These are phyloP conservation scores for Plantago major DNA, from an alignment of 257 asterid genomes.

Conservation along the genomic window DNA sequence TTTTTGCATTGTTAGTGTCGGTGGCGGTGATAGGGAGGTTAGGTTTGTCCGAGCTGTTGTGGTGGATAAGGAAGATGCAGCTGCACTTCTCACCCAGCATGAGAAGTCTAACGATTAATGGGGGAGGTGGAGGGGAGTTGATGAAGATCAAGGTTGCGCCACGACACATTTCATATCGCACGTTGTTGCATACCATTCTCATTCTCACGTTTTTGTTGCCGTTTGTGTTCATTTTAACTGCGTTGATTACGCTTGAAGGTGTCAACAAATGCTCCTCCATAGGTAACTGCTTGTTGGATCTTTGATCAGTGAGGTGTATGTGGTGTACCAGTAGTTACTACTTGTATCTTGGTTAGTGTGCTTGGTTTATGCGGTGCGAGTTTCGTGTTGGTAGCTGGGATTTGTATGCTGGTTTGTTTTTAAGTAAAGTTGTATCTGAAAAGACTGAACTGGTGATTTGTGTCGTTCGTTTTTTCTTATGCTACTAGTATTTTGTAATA, in stretches of 20 bases:
- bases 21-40: too few relatives aligned
- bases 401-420: not conserved
- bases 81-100: constrained; percentile 99
- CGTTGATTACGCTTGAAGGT: constrained; percentile 96
- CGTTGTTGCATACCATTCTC: constrained; percentile 79
- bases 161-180: constrained; percentile 88
- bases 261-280: constrained; percentile 98
- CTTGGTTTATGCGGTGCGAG: too few relatives aligned
- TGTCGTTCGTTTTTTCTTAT: not conserved
- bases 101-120: constrained; percentile 96
- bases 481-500: not conserved
- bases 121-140: constrained; percentile 60
- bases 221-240: constrained; percentile 91
- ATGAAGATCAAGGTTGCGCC: constrained; percentile 98
- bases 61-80: constrained; percentile 89
- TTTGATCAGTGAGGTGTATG: constrained; percentile 2
- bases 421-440: not conserved
- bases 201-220: constrained; percentile 93
- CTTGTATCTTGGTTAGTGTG: not conserved
- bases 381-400: too few relatives aligned
- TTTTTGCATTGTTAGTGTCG: too few relatives aligned
- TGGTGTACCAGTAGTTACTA: not conserved
- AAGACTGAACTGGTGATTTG: not conserved
- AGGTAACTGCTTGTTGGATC: constrained; percentile 41
- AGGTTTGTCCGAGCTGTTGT: constrained; percentile 31